Evolutionary conservation across 805 yeast species (phyloP).

Genomic region (Lipomyces kockii): DNA sequence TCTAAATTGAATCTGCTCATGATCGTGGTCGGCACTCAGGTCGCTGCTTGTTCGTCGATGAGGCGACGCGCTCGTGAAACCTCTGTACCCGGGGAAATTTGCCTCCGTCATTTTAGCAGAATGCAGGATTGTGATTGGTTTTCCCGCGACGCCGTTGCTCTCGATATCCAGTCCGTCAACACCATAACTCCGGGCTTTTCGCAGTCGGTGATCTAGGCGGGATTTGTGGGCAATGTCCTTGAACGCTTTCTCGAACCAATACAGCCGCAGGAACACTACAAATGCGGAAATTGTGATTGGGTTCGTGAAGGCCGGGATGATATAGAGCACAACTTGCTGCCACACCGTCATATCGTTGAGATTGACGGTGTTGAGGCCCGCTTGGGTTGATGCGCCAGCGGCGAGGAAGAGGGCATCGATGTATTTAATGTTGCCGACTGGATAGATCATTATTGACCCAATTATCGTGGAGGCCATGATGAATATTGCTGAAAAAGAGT

Average conservation of each 20-base stretch:
- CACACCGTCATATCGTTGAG: constrained; percentile 65
- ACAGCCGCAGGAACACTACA: constrained; percentile 74
- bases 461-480: constrained; percentile 62
- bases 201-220: constrained; percentile 76
- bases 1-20: background rate
- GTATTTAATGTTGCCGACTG: constrained; percentile 66
- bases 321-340: constrained; percentile 78
- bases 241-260: constrained; percentile 87
- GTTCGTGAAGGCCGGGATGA: constrained; percentile 69
- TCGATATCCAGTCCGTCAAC: constrained; percentile 22
- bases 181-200: constrained; percentile 75
- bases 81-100: constrained; percentile 24
- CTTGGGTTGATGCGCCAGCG: constrained; percentile 82
- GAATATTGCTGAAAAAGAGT: constrained; percentile 51
- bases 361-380: constrained; percentile 85
- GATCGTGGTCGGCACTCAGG: background rate
- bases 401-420: constrained; percentile 81
- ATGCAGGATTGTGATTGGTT: constrained; percentile 21
- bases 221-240: constrained; percentile 79
- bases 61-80: background rate
- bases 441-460: constrained; percentile 77
- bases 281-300: constrained; percentile 88
- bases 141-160: constrained; percentile 22
- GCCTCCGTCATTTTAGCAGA: constrained; percentile 28
- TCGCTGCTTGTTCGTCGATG: background rate